Evolutionary conservation across 352 stramenopile species (phyloP), one percentile per base, ranked within the genome.

Genomic region (Pythium vanterpoolii): DNA sequence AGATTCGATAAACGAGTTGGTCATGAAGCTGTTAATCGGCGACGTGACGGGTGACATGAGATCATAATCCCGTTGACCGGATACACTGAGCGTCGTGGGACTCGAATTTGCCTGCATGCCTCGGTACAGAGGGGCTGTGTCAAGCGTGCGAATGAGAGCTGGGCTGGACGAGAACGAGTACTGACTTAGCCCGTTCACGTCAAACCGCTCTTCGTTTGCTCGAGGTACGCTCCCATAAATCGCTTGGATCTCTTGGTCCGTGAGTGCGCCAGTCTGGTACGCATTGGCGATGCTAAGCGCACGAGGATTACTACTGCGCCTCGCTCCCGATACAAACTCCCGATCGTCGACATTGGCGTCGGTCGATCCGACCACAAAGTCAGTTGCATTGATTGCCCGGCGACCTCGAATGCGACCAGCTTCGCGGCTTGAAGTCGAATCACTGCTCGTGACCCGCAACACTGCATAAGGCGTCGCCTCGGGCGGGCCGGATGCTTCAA

Each of bases 31-130:
- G 44, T 56, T 69, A 0, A 63, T 64, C 0, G 70, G 70, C 0
- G 74, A 79, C 3, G 56, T 69, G 23, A 69, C 45, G 1, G 77
- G 74, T 1, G 79, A 84, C 48, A 87, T 79, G 4, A 44, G 46
- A 45, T 80, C 74, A 59, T 89, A 89, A 18, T 60, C 44, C 14
- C 27, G 55, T 23, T 19, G 6, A 8, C 34, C 40, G 28, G 43
- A 49, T 5, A 16, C 23, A 16, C 43, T 33, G 23, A 49, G 19
- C 24, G 21, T 49, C 11, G 8, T 34, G 13, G 43, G 43, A 24
- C 43, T 46, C 21, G 39, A 18, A 14, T 27, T 53, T 7, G 19
- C 27, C 21, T 50, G 39, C 13, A 47, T 19, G 4, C 62, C 62
- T 38, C 77, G 74, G 67, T 81, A 81, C 14, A 73, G 54, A 36